phyloP scores from a whole-genome alignment of 1,284 basidiomycete species.

The Xerocomus minutiporus region DNA sequence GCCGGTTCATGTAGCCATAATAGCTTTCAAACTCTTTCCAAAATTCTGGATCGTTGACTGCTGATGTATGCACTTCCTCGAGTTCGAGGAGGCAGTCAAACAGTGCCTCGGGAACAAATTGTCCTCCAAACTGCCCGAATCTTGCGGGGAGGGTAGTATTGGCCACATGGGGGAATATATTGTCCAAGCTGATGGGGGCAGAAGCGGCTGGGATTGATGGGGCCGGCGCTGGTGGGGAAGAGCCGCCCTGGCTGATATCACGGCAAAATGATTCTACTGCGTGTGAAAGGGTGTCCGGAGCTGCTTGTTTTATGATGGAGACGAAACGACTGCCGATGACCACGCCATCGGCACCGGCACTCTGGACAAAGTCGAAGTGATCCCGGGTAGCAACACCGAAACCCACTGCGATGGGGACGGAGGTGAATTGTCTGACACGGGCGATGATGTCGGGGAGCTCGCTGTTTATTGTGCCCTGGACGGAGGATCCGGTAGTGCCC shows the following conservation, averaged over 20 bases:
- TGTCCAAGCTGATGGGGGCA: not conserved
- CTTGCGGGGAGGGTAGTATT: conserved; percentile 60
- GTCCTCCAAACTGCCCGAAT: conserved; percentile 95
- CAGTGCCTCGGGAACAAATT: conserved; percentile 94
- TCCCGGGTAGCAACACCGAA: conserved; percentile 93
- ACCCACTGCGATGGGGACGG: conserved; percentile 83
- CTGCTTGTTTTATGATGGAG: conserved; percentile 68
- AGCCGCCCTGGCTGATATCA: conserved; percentile 61
- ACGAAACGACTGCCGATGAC: conserved; percentile 91
- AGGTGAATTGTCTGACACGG: conserved; percentile 24
- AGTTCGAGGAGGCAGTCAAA: conserved; percentile 90
- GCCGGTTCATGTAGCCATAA: conserved; percentile 67
- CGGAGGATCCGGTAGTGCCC: conserved; percentile 95
- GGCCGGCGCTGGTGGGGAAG: conserved; percentile 34
- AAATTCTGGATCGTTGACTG: conserved; percentile 86
- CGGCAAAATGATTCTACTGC: conserved; percentile 75
- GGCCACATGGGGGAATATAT: conserved; percentile 8
- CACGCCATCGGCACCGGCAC: conserved; percentile 90
- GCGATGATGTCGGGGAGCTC: conserved; percentile 68
- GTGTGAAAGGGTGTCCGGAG: conserved; percentile 47
- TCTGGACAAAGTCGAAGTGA: conserved; percentile 83
- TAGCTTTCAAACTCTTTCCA: conserved; percentile 89
- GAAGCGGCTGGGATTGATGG: conserved; percentile 46
- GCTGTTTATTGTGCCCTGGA: conserved; percentile 64
- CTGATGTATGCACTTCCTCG: conserved; percentile 85